These are phyloP conservation scores for Pilasporangium apinafurcum DNA, from an alignment of 352 stramenopile genomes.

Conservation along the genomic window DNA sequence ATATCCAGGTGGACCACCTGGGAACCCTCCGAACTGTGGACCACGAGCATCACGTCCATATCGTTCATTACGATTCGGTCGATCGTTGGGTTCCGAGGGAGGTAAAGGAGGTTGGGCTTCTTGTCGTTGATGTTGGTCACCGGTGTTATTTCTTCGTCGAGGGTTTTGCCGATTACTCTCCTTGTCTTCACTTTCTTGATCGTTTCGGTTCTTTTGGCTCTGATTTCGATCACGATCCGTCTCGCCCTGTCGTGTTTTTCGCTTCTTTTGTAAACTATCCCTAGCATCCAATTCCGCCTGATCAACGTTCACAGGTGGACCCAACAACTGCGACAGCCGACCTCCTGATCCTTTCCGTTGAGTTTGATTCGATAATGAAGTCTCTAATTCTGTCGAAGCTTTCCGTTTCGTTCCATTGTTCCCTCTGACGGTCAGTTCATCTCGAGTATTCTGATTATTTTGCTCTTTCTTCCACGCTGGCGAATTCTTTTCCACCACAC, in stretches of 20 bases:
- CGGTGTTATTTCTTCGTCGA: conserved; percentile 13
- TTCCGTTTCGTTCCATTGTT: conserved; percentile 8
- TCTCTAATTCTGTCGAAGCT: conserved; percentile 7
- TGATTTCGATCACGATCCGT: conserved; percentile 6
- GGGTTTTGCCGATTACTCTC: conserved; percentile 8
- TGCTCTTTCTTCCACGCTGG: conserved; percentile 7
- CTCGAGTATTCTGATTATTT: conserved; percentile 12
- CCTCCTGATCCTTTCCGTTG: conserved; percentile 9
- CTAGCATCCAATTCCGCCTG: conserved; percentile 70
- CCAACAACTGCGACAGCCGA: conserved; percentile 44
- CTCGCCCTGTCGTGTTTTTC: conserved; percentile 35
- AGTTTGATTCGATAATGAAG: not conserved
- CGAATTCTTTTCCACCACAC: conserved; percentile 30
- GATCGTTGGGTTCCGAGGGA: no score
- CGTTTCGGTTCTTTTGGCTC: conserved; percentile 8
- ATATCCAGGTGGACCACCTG: conserved; percentile 51
- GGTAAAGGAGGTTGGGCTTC: conserved; percentile 17
- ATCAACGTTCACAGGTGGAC: conserved; percentile 70
- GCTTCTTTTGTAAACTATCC: conserved; percentile 63
- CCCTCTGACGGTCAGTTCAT: conserved; percentile 9
- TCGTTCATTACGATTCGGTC: conserved; percentile 11
- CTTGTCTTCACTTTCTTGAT: conserved; percentile 23
- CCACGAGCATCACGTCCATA: conserved; percentile 8
- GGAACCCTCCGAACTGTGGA: conserved; percentile 7
- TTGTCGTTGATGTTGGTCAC: conserved; percentile 6